Evolutionary conservation across 176 grass and related monocot genomes (phyloP).

Genomic region (Eleusine indica): DNA sequence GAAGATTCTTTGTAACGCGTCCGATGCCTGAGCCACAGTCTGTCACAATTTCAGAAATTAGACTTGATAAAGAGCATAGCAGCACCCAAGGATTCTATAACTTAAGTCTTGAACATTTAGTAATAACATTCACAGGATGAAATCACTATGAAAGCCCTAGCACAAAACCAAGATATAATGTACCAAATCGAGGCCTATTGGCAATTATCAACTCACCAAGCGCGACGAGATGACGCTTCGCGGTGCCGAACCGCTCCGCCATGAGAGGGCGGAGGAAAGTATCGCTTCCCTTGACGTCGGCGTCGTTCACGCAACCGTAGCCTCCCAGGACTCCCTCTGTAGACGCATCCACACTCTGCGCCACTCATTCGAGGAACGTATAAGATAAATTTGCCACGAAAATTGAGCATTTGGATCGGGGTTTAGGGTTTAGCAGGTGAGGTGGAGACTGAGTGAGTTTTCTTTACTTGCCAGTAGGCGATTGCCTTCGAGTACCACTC

Average conservation of each 20-base stretch:
- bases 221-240: constrained; percentile 66
- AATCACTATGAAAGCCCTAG: not conserved
- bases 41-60: constrained; percentile 34
- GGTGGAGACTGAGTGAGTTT: not conserved
- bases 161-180: not conserved
- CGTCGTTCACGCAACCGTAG: constrained; percentile 84
- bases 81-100: not conserved
- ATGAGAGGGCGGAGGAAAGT: constrained; percentile 81
- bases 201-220: constrained; percentile 54
- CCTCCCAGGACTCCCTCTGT: constrained; percentile 93
- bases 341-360: constrained; percentile 86
- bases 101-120: not conserved
- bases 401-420: not conserved
- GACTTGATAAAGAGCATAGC: not conserved
- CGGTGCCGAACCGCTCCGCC: constrained; percentile 58
- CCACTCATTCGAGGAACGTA: constrained; percentile 29
- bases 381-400: constrained; percentile 17
- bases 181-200: not conserved
- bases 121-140: not conserved
- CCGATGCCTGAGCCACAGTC: constrained; percentile 98
- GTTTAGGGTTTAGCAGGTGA: constrained; percentile 37
- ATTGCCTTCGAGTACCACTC: constrained; percentile 96
- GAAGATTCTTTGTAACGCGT: constrained; percentile 91
- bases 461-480: constrained; percentile 96
- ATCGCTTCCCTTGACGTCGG: constrained; percentile 88